Percentiles rank a stretch among this genome's conserved stretches.
Evolutionary conservation across 2,329 filamentous ascomycete genomes (phyloP).

Genomic region (Aquanectria penicillioides): DNA sequence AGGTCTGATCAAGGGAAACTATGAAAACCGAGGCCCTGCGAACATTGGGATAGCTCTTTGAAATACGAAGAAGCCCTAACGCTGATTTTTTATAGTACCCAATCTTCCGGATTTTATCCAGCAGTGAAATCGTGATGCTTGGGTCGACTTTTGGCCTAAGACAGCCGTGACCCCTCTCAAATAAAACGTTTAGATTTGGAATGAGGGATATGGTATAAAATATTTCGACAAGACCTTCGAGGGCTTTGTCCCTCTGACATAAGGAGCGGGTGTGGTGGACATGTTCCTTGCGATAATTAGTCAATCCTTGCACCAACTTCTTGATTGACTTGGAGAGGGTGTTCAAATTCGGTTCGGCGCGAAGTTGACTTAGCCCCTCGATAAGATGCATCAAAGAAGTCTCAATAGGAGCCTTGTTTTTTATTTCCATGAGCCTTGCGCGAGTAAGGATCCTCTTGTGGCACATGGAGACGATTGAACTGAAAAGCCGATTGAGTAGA

Average conservation of each 20-base stretch:
- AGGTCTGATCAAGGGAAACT: neutral
- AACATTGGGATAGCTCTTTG: neutral
- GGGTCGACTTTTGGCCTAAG: constrained; percentile 9
- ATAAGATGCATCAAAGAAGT: neutral
- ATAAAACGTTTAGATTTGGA: constrained; percentile 5
- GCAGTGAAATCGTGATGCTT: neutral
- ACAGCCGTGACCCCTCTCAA: neutral
- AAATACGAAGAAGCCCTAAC: constrained; percentile 11
- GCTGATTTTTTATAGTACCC: constrained; percentile 27
- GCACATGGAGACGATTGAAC: constrained; percentile 24
- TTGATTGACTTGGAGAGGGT: neutral
- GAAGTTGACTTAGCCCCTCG: neutral
- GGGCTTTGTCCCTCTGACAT: constrained; percentile 1
- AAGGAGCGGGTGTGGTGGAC: too few relatives aligned
- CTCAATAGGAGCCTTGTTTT: neutral
- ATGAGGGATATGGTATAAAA: constrained; percentile 17
- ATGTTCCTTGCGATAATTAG: too few relatives aligned
- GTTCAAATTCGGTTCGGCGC: neutral
- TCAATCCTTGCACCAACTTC: constrained; percentile 1
- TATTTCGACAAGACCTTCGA: constrained; percentile 12
- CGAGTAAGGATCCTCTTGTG: constrained; percentile 22
- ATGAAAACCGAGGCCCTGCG: neutral
- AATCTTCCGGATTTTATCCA: constrained; percentile 29
- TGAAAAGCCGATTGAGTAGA: constrained; percentile 2
- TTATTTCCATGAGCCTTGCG: neutral